These are phyloP conservation scores for Blastocystis sp. DNA, from an alignment of 352 stramenopile species.

Conservation along the genomic window DNA sequence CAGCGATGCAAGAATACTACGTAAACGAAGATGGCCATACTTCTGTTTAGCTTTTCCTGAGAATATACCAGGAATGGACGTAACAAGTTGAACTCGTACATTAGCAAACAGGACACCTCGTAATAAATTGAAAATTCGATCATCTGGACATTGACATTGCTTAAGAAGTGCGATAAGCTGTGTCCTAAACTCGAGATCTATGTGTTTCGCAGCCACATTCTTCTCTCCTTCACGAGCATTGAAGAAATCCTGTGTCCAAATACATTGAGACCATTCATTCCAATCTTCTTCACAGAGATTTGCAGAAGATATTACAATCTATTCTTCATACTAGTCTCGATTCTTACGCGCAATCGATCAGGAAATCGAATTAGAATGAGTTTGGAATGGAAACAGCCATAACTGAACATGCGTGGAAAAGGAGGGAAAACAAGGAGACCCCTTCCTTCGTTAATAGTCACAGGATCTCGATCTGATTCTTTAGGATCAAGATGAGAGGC, in stretches of 20 bases:
- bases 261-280: conserved; percentile 38
- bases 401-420: neutral
- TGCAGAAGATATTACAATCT: conserved; percentile 40
- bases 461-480: neutral
- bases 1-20: neutral
- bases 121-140: conserved; percentile 15
- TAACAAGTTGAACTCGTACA: conserved; percentile 3
- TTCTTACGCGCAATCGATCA: conserved; percentile 6
- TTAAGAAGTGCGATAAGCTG: conserved; percentile 2
- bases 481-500: neutral
- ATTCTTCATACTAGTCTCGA: neutral
- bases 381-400: conserved; percentile 38
- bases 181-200: conserved; percentile 44
- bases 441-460: neutral
- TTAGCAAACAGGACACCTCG: conserved; percentile 15
- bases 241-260: conserved; percentile 62
- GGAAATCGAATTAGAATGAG: conserved; percentile 48
- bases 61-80: neutral
- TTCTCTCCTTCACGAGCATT: neutral
- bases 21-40: conserved; percentile 17
- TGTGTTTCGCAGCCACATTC: neutral
- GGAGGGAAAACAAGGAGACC: neutral
- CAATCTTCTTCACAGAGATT: conserved; percentile 53
- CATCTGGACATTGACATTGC: neutral
- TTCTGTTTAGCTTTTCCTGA: neutral